Evolutionary conservation across 2,329 filamentous ascomycete genomes (phyloP).

Genomic region (Fusarium pilosicola): DNA sequence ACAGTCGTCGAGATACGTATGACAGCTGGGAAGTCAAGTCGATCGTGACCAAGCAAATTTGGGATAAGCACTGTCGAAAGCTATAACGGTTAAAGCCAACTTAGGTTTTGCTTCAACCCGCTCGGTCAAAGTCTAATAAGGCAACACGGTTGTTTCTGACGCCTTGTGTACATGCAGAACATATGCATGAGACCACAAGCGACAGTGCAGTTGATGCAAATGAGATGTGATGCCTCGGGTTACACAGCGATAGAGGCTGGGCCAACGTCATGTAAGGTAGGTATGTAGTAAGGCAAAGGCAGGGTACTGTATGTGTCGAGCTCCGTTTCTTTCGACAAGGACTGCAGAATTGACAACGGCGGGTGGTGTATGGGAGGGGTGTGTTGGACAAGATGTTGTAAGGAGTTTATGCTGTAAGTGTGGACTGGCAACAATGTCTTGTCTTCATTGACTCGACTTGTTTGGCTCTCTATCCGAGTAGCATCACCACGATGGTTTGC

Average conservation of each 20-base stretch:
- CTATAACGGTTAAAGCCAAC: not conserved
- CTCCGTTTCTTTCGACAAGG: constrained; percentile 14
- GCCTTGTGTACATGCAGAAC: constrained; percentile 19
- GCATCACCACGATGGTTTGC: constrained; percentile 28
- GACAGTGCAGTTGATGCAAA: constrained; percentile 17
- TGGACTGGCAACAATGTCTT: not conserved
- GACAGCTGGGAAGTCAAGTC: not conserved
- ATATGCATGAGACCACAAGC: constrained; percentile 19
- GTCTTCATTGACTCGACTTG: constrained; percentile 3
- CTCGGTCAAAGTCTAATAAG: constrained; percentile 22
- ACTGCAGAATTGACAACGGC: constrained; percentile 9
- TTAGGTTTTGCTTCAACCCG: constrained; percentile 9
- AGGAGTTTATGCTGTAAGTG: constrained; percentile 29
- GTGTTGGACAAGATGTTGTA: constrained; percentile 35
- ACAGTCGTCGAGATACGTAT: not conserved
- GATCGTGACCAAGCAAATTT: not conserved
- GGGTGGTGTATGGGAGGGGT: constrained; percentile 10
- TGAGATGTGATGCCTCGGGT: constrained; percentile 34
- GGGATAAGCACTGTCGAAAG: constrained; percentile 7
- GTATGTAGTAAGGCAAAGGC: not conserved
- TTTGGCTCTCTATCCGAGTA: constrained; percentile 22
- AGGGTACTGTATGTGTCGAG: not conserved
- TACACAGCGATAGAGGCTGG: constrained; percentile 30
- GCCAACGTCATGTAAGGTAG: constrained; percentile 33
- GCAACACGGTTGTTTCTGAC: constrained; percentile 33